Evolutionary conservation across 2,329 filamentous ascomycete genomes (phyloP).

Genomic region (Ceratocystis colombiana): DNA sequence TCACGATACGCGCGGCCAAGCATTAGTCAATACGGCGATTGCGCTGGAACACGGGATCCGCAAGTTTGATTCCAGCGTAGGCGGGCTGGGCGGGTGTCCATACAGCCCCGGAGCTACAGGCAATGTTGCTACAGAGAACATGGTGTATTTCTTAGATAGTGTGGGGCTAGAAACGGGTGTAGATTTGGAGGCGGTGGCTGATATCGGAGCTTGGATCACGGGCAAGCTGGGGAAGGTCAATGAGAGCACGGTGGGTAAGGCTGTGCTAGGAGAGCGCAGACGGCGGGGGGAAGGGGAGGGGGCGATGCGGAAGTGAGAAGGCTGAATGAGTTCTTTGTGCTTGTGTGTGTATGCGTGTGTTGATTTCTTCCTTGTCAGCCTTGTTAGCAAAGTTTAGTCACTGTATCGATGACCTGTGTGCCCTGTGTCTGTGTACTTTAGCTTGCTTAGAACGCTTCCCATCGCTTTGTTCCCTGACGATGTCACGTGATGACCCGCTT

Average conservation of each 20-base stretch:
- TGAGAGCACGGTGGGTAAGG: constrained; percentile 57
- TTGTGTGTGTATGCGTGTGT: not conserved
- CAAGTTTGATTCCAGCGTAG: constrained; percentile 70
- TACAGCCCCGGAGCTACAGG: constrained; percentile 79
- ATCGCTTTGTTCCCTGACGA: no score
- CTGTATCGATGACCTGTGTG: no score
- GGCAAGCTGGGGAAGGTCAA: constrained; percentile 52
- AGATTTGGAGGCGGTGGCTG: constrained; percentile 53
- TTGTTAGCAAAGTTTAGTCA: no score
- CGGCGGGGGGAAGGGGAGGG: not conserved
- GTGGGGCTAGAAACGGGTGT: constrained; percentile 66
- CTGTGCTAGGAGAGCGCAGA: constrained; percentile 44
- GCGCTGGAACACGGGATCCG: constrained; percentile 67
- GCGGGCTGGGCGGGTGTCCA: constrained; percentile 72
- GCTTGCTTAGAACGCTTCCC: no score
- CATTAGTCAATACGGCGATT: constrained; percentile 70
- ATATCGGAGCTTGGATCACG: constrained; percentile 65
- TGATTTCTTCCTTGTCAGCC: not conserved
- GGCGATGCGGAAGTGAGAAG: not conserved
- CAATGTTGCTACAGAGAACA: constrained; percentile 75
- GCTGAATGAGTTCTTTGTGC: not conserved
- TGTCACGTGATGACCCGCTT: no score
- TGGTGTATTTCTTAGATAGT: constrained; percentile 68
- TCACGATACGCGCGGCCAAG: constrained; percentile 80
- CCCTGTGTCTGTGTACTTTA: no score